Evolutionary conservation across 78 protist species (phyloP).

Genomic region (Chrysochromulina tobinii): DNA sequence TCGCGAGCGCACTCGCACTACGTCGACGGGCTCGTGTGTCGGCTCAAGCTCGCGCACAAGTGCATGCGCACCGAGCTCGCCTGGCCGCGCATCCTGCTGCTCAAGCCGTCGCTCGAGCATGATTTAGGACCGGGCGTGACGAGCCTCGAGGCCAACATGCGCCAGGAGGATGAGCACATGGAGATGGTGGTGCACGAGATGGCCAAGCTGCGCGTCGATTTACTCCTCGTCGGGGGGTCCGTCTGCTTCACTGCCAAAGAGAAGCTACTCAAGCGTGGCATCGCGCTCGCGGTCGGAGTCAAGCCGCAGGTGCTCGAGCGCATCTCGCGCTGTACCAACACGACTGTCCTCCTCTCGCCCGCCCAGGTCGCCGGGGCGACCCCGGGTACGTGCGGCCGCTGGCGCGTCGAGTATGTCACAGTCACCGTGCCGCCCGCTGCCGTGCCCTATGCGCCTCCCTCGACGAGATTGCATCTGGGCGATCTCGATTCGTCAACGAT

Average conservation of each 20-base stretch:
- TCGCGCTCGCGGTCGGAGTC: neutral
- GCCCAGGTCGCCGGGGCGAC: neutral
- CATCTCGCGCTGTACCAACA: neutral
- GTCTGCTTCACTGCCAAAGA: neutral
- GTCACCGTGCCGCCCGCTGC: neutral
- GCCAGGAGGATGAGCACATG: constrained; percentile 3
- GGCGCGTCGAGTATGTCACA: neutral
- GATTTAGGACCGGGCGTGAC: neutral
- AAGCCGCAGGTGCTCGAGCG: neutral
- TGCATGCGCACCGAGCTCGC: neutral
- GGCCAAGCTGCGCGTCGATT: neutral
- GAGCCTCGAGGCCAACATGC: neutral
- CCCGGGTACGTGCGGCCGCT: neutral
- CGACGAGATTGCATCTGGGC: neutral
- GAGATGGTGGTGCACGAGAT: neutral
- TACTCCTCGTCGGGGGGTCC: neutral
- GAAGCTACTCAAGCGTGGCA: neutral
- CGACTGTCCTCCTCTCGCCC: neutral
- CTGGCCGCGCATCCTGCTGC: neutral
- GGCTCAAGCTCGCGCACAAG: neutral
- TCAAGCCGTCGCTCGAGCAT: neutral
- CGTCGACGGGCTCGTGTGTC: neutral
- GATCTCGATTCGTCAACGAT: too few relatives aligned
- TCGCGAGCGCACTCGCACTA: neutral
- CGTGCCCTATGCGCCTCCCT: neutral